Conservation (phyloP, 2,329 filamentous ascomycete species). For the Rasamsonia emersonii region DNA sequence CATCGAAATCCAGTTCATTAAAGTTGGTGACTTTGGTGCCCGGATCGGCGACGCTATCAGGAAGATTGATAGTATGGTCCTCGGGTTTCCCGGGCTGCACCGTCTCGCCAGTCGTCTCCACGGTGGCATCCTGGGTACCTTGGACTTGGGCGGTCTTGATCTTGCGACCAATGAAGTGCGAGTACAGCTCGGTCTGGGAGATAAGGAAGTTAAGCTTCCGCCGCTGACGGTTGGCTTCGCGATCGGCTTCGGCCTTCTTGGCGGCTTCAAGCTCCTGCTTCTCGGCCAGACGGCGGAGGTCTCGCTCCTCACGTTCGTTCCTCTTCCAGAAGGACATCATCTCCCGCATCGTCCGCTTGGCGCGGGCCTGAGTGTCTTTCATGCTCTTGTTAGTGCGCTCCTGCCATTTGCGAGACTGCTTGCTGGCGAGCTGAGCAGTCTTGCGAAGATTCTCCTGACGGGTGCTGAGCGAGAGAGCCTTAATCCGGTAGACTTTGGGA, state of each 20-base stretch:
- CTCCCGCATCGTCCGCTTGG: conserved; percentile 97
- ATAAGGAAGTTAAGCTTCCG: conserved; percentile 99
- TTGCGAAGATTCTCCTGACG: conserved; percentile 96
- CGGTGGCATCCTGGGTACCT: conserved; percentile 74
- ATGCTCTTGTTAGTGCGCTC: conserved; percentile 96
- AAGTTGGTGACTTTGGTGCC: conserved; percentile 80
- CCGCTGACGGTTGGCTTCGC: conserved; percentile 94
- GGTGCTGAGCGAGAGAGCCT: conserved; percentile 72
- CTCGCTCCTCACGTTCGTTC: conserved; percentile 94
- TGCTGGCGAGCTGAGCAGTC: conserved; percentile 91
- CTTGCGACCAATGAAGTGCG: conserved; percentile 98
- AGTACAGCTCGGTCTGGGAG: conserved; percentile 96
- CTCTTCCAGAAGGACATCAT: conserved; percentile 99
- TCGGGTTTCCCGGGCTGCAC: conserved; percentile 22
- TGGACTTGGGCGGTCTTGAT: conserved; percentile 97
- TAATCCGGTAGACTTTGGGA: conserved; percentile 83
- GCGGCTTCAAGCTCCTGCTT: conserved; percentile 94
- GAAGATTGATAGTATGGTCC: conserved; percentile 39
- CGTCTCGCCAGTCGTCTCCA: conserved; percentile 45
- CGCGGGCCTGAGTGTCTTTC: conserved; percentile 92
- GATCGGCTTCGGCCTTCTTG: conserved; percentile 91
- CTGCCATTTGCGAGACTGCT: conserved; percentile 96
- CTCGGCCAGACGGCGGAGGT: conserved; percentile 87
- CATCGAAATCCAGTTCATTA: conserved; percentile 90
- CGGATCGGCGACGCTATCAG: conserved; percentile 39